Conservation (phyloP, 1,284 basidiomycete species). For the Ganoderma meredithae region DNA sequence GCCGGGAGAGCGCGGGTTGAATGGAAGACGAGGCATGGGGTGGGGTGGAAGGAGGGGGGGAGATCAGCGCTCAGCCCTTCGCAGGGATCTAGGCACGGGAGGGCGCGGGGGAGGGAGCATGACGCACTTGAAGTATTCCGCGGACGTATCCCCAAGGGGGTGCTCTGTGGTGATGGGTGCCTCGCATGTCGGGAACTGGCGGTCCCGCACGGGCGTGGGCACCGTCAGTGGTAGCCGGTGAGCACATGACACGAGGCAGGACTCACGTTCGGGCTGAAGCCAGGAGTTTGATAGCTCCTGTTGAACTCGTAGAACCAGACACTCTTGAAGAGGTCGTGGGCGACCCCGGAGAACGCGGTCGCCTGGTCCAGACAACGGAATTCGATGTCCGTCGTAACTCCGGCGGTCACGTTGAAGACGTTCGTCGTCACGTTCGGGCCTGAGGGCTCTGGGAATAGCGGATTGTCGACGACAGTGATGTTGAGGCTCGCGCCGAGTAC, state of each 20-base stretch:
- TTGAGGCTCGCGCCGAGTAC: constrained; percentile 35
- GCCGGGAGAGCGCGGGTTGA: neutral
- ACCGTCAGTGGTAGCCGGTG: too few relatives aligned
- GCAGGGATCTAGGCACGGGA: neutral
- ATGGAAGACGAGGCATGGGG: neutral
- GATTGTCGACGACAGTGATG: constrained; percentile 33
- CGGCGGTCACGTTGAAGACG: constrained; percentile 47
- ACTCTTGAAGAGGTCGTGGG: constrained; percentile 44
- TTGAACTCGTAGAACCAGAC: constrained; percentile 50
- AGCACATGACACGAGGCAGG: neutral
- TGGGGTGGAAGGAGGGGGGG: neutral
- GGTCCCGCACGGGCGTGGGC: neutral
- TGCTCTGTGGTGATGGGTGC: constrained; percentile 43
- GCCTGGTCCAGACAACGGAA: constrained; percentile 52
- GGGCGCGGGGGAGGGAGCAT: neutral
- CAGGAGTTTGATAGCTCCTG: constrained; percentile 45
- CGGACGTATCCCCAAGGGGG: constrained; percentile 45
- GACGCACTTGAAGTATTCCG: constrained; percentile 44
- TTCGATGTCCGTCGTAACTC: constrained; percentile 44
- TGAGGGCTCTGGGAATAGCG: constrained; percentile 42
- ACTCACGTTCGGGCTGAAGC: constrained; percentile 45
- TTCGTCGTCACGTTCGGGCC: constrained; percentile 42
- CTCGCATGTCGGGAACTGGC: constrained; percentile 43
- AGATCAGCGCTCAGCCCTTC: constrained; percentile 1
- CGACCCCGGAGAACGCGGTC: constrained; percentile 43